These are phyloP conservation scores for Aspergillus conjunctus DNA, from an alignment of 495 filamentous ascomycete genomes.

Conservation along the genomic window DNA sequence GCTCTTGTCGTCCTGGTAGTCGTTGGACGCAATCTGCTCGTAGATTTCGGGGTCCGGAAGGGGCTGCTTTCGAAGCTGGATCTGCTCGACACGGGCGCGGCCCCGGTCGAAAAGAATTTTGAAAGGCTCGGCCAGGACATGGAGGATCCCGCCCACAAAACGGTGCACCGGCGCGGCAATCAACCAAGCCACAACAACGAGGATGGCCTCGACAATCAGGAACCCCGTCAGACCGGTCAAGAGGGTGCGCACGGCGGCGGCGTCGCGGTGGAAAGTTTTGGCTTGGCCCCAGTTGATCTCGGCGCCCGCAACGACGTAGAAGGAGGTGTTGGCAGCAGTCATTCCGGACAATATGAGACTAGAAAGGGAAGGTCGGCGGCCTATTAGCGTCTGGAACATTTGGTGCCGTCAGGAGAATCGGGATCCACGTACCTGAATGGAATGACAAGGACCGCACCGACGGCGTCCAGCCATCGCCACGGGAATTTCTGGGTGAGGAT, in stretches of 20 bases:
- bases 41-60: conserved; percentile 36
- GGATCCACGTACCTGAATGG: conserved; percentile 37
- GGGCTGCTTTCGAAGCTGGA: conserved; percentile 17
- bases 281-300: conserved; percentile 47
- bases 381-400: conserved; percentile 5
- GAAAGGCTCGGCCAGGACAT: conserved; percentile 36
- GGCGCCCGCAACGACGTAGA: conserved; percentile 40
- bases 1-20: conserved; percentile 34
- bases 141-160: conserved; percentile 33
- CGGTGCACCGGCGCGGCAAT: conserved; percentile 28
- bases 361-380: background rate
- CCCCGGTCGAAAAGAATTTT: conserved; percentile 26
- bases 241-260: conserved; percentile 39
- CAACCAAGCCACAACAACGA: conserved; percentile 29
- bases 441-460: conserved; percentile 30
- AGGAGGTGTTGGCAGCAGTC: conserved; percentile 41
- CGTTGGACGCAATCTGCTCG: conserved; percentile 35
- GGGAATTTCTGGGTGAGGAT: conserved; percentile 31
- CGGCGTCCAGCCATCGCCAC: conserved; percentile 27
- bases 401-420: background rate
- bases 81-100: conserved; percentile 14
- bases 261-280: conserved; percentile 36
- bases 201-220: conserved; percentile 34
- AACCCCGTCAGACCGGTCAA: conserved; percentile 45
- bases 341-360: conserved; percentile 40